A percentile compares a stretch with the other conserved stretches of the same genome.
These are phyloP conservation scores for Chaetomium sp. DNA, from an alignment of 2,329 filamentous ascomycete genomes.

Conservation along the genomic window DNA sequence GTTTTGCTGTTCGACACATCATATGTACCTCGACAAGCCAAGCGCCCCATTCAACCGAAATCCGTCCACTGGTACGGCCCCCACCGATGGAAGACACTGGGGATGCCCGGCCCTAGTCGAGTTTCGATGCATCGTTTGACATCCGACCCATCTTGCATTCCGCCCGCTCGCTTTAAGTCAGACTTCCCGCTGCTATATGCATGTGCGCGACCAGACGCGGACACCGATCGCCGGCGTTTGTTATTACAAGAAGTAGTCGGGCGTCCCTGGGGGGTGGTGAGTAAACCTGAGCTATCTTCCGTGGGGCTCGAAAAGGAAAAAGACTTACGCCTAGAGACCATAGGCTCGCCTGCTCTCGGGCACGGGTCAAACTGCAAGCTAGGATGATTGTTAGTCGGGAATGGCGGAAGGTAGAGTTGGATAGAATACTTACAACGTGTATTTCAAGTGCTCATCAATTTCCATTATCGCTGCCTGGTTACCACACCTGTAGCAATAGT, in stretches of 20 bases:
- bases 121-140: constrained; percentile 1
- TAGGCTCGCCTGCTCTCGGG: constrained; percentile 92
- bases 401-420: background rate
- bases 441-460: constrained; percentile 98
- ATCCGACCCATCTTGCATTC: no score
- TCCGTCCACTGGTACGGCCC: no score
- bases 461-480: constrained; percentile 99
- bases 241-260: constrained; percentile 93
- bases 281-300: background rate
- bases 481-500: constrained; percentile 98
- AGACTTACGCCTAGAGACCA: constrained; percentile 82
- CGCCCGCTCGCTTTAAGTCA: background rate
- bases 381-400: constrained; percentile 14
- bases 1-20: constrained; percentile 4
- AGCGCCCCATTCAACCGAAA: no score
- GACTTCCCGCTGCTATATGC: constrained; percentile 5
- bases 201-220: constrained; percentile 5
- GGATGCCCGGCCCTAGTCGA: background rate
- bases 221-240: background rate
- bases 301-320: background rate
- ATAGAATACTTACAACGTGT: constrained; percentile 82
- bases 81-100: background rate
- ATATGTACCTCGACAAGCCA: background rate
- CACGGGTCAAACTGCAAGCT: constrained; percentile 99
- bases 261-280: constrained; percentile 54